A percentile compares a stretch with the other conserved stretches of the same genome.
These are phyloP conservation scores for Waltergamsia citrina DNA, from an alignment of 2,329 filamentous ascomycete species.

Conservation along the genomic window DNA sequence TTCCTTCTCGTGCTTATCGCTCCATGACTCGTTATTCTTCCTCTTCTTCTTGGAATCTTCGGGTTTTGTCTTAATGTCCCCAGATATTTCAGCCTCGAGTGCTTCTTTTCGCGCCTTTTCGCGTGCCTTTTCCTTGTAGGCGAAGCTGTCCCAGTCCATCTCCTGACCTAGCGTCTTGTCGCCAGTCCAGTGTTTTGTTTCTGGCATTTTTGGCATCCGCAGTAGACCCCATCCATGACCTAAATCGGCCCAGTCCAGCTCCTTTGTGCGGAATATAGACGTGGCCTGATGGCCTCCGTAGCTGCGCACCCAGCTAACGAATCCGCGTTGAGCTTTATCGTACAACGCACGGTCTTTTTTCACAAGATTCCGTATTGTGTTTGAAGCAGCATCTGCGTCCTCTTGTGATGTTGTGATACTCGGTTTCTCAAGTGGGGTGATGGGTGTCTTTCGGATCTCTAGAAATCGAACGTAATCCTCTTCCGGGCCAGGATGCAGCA, in stretches of 20 bases:
- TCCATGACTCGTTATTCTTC: constrained; percentile 63
- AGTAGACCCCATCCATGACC: constrained; percentile 80
- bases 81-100: constrained; percentile 37
- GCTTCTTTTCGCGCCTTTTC: constrained; percentile 56
- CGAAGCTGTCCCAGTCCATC: constrained; percentile 58
- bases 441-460: constrained; percentile 77
- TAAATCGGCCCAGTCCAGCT: constrained; percentile 78
- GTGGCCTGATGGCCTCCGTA: constrained; percentile 87
- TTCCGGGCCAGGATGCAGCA: constrained; percentile 77
- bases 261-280: constrained; percentile 77
- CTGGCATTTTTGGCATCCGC: constrained; percentile 87
- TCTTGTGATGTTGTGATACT: constrained; percentile 45
- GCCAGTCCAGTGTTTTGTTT: constrained; percentile 64
- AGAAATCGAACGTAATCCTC: constrained; percentile 87
- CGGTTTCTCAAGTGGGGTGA: constrained; percentile 51
- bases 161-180: constrained; percentile 53
- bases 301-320: constrained; percentile 86
- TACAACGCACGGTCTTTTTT: constrained; percentile 49
- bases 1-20: constrained; percentile 57
- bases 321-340: constrained; percentile 83
- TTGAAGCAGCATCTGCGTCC: constrained; percentile 48
- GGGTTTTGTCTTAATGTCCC: constrained; percentile 25
- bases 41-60: constrained; percentile 37
- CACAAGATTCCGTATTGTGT: constrained; percentile 52
- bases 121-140: constrained; percentile 62